Percentiles rank a stretch among this genome's conserved stretches.
These are phyloP conservation scores for Xylaria sp. DNA, from an alignment of 2,329 filamentous ascomycete genomes.

Conservation along the genomic window DNA sequence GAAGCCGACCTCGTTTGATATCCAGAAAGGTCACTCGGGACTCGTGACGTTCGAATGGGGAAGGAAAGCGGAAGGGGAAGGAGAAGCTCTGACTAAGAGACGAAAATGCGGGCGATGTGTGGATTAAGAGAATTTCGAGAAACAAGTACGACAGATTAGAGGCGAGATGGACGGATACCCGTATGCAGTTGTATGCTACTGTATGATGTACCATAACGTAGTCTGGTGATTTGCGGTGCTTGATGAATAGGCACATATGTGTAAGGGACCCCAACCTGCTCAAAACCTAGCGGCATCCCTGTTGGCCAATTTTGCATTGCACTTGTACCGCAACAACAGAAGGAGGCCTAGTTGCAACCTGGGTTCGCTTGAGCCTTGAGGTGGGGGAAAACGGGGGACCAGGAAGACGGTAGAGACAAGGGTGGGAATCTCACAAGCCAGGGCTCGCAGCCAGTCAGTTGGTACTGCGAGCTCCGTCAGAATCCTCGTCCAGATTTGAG, in stretches of 20 bases:
- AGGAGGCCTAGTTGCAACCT: conserved; percentile 23
- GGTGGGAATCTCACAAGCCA: conserved; percentile 27
- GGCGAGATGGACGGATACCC: conserved; percentile 29
- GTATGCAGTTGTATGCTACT: conserved; percentile 22
- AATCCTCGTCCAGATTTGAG: conserved; percentile 12
- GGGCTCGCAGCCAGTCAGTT: conserved; percentile 27
- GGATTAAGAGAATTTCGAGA: conserved; percentile 28
- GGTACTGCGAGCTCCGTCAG: conserved; percentile 21
- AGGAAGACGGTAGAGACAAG: conserved; percentile 23
- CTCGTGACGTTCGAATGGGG: conserved; percentile 19
- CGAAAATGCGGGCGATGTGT: conserved; percentile 29
- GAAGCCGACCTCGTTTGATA: conserved; percentile 13
- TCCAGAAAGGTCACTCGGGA: conserved; percentile 8
- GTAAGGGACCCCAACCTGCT: conserved; percentile 24
- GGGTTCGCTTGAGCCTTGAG: conserved; percentile 16
- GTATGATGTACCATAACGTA: conserved; percentile 31
- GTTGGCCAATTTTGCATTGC: conserved; percentile 24
- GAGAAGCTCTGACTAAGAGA: conserved; percentile 25
- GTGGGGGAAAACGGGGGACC: conserved; percentile 25
- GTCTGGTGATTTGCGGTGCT: conserved; percentile 11
- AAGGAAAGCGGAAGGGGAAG: conserved; percentile 8
- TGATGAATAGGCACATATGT: conserved; percentile 26
- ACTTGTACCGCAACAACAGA: conserved; percentile 17
- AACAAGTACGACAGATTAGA: conserved; percentile 29
- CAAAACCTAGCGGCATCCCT: conserved; percentile 20